Evolutionary conservation across 768 basidiomycete genomes (phyloP).

Genomic region (Xerocomellus chrysenteron): DNA sequence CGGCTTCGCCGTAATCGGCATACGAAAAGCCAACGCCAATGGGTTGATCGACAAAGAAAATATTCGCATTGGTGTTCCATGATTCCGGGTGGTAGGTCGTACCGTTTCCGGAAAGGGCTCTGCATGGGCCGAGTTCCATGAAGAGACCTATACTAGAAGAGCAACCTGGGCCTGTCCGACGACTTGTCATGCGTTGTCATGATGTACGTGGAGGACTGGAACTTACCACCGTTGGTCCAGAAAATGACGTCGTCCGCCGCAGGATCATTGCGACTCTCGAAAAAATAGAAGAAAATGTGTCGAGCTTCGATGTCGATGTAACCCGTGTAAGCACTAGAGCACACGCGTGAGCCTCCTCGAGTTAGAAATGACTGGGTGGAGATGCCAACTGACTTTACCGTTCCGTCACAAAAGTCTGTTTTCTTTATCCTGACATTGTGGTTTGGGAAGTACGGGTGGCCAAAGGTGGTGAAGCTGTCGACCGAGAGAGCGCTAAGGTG

Average conservation of each 20-base stretch:
- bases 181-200: neutral
- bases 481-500: conserved; percentile 29
- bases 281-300: conserved; percentile 74
- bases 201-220: conserved; percentile 13
- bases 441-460: conserved; percentile 45
- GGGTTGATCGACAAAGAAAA: conserved; percentile 49
- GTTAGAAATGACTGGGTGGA: neutral
- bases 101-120: conserved; percentile 49
- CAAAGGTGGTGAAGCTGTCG: conserved; percentile 37
- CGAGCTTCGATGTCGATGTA: conserved; percentile 67
- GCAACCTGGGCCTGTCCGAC: conserved; percentile 43
- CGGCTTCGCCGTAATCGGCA: conserved; percentile 41
- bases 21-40: conserved; percentile 48
- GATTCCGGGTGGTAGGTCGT: conserved; percentile 56
- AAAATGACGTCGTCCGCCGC: conserved; percentile 59
- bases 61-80: conserved; percentile 64
- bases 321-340: conserved; percentile 54
- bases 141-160: conserved; percentile 64
- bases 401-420: conserved; percentile 39
- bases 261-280: conserved; percentile 63
- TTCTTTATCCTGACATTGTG: conserved; percentile 44
- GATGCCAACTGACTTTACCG: conserved; percentile 33
- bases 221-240: conserved; percentile 55
- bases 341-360: neutral
- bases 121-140: conserved; percentile 77